Evolutionary conservation across 257 asterid species (phyloP), one percentile per base, ranked within the genome.

Genomic region (Solanum sitiens): DNA sequence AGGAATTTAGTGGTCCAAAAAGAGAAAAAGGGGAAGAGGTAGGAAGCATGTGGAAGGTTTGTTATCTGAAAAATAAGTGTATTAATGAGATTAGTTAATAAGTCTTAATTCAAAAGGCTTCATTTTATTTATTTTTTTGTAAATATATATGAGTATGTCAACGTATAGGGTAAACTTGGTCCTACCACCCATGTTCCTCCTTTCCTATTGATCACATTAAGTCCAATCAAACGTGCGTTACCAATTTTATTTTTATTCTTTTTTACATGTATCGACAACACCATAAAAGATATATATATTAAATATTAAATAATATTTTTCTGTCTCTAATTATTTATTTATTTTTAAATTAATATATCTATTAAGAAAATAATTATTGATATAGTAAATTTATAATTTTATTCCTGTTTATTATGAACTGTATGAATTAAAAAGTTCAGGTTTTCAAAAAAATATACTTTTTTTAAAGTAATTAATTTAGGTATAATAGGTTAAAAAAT

Each of bases 121-220:
- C 9, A 53, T 53, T 47, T 53, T 53, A 53, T 53, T 83, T 61
- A 76, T n/a, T 13, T 42, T 73, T 74, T 77, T 77, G 61, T 77
- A 77, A 77, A 44, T 42, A 42, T 42, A 42, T 77, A 77, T 42
- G 80, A 68, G 89, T 83, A 59, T 89, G 89, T 87, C 90, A 83
- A 85, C 86, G 80, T 84, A 85, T 27, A 40, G 86, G n/a, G 76
- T 76, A 90, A 80, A 73, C 39, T 59, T 79, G 95, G 93, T 85
- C 95, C 96, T 88, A 93, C 95, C 67, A n/a, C 84, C 79, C 96
- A 94, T 86, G 95, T 93, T 94, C 95, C 30, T 76, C 86, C 61
- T 83, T 88, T 86, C 88, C 90, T 86, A 85, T 56, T 88, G 87
- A 88, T 42, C 84, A 77, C 61, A 86, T 76, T 87, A 74, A 75